Evolutionary conservation across 192 early-diverging fungal species (phyloP).

Genomic region (Haplosporangium gracile): DNA sequence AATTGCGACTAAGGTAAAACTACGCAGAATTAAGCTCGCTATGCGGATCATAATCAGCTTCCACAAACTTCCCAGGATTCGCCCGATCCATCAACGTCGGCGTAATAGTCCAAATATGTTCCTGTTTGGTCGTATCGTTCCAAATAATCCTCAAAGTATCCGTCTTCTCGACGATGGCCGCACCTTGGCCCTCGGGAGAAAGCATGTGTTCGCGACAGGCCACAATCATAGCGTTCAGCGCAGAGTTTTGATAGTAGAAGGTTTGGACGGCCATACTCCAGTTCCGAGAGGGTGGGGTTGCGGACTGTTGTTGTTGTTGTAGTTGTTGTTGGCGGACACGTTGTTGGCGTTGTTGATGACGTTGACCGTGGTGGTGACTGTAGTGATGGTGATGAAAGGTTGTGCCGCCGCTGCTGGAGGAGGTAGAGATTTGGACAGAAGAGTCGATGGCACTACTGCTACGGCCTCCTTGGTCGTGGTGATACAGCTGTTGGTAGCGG

Average conservation of each 20-base stretch:
- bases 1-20: background rate
- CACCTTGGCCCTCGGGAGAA: background rate
- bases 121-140: conserved; percentile 24
- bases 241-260: conserved; percentile 2
- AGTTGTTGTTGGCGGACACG: background rate
- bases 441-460: background rate
- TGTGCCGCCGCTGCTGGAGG: background rate
- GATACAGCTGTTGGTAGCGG: background rate
- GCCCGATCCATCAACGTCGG: conserved; percentile 27
- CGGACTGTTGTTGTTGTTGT: background rate
- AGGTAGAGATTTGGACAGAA: background rate
- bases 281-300: background rate
- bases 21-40: background rate
- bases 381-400: background rate
- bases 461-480: background rate
- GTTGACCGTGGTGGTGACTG: background rate
- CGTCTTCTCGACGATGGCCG: background rate
- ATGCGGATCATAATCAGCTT: conserved; percentile 18
- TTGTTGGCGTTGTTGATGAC: background rate
- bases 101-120: conserved; percentile 28
- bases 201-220: conserved; percentile 23
- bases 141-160: conserved; percentile 13
- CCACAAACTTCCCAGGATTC: conserved; percentile 10
- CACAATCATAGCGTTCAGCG: conserved; percentile 23
- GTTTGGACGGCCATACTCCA: conserved; percentile 29